phyloP scores from a whole-genome alignment of 164 flowering plant genomes.

The Aristolochia californica region DNA sequence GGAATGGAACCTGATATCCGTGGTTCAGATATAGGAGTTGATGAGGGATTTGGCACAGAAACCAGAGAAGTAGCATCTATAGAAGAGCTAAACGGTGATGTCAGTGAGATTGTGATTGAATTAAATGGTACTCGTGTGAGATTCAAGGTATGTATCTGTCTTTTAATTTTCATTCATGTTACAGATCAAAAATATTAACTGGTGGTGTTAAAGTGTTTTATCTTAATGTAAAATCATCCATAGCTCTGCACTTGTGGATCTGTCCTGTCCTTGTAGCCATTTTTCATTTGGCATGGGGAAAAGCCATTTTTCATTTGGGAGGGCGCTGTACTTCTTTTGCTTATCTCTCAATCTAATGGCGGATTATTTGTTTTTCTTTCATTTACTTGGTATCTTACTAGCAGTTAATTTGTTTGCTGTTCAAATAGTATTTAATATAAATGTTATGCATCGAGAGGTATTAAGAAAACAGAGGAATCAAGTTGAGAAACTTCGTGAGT shows the following conservation, averaged over 20 bases:
- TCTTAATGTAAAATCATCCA: background rate
- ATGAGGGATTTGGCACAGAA: constrained; percentile 40
- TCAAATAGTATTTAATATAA: no score
- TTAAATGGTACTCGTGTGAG: constrained; percentile 33
- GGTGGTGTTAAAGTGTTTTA: background rate
- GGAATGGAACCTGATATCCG: constrained; percentile 45
- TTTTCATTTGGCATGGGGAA: background rate
- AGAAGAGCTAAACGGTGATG: constrained; percentile 24
- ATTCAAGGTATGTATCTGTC: constrained; percentile 43
- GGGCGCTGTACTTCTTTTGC: background rate
- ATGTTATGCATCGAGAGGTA: no score
- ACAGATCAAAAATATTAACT: background rate
- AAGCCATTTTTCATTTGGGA: background rate
- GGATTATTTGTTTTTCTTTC: background rate
- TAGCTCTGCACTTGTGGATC: background rate
- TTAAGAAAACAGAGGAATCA: no score
- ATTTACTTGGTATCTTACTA: no score
- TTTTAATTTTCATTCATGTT: background rate
- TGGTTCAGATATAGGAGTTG: constrained; percentile 24
- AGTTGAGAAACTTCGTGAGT: no score
- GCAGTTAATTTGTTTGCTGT: no score
- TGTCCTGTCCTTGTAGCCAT: background rate
- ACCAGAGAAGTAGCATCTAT: constrained; percentile 9
- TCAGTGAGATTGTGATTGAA: constrained; percentile 40
- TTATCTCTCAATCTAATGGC: no score